Evolutionary conservation across 208 protist genomes (phyloP), one percentile per base, ranked within the genome.

Genomic region (Trypanosoma boissoni): DNA sequence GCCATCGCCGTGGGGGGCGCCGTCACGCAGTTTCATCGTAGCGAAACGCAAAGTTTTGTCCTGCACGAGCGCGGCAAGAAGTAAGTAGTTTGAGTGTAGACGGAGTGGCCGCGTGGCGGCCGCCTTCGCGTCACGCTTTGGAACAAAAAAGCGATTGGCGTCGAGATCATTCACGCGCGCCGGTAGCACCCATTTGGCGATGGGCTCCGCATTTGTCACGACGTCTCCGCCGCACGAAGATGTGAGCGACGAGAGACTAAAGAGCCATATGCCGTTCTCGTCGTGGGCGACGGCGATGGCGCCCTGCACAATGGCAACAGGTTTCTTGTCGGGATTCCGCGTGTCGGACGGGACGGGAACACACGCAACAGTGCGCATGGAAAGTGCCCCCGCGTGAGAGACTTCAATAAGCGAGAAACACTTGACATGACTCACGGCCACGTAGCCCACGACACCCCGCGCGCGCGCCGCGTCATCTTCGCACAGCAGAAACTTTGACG

Each of bases 321-420:
- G 83, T 53, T 95, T 95, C 74, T 95, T 95, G 62, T 95, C 88
- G 0, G 84, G 80, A 36, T 95, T 88, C 27, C 60, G 67, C 2
- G 20, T 24, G 32, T 95, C 88, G 20, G 68, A 63, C 14, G 88
- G 83, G 8, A 95, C 45, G 16, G 21, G 43, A 27, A 92, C 68
- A 44, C 81, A 75, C 3, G 82, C 77, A 23, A 83, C 60, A n/a
- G 42, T 54, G 16, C 58, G 76, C 12, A 95, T 58, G n/a, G 27
- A 34, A 29, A 71, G 73, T 4, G 16, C 39, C 3, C 39, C 23
- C 20, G 67, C 62, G 21, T 57, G 31, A 27, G 74, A 62, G 24
- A 88, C 68, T 21, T 72, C 79, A 29, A 91, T 49, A 24, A 91
- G 63, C 9, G 55, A 65, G 54, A 94, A 88, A 29, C 75, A 77